Evolutionary conservation across 441 rosid genomes (phyloP).

Genomic region (Pelargonium australe): DNA sequence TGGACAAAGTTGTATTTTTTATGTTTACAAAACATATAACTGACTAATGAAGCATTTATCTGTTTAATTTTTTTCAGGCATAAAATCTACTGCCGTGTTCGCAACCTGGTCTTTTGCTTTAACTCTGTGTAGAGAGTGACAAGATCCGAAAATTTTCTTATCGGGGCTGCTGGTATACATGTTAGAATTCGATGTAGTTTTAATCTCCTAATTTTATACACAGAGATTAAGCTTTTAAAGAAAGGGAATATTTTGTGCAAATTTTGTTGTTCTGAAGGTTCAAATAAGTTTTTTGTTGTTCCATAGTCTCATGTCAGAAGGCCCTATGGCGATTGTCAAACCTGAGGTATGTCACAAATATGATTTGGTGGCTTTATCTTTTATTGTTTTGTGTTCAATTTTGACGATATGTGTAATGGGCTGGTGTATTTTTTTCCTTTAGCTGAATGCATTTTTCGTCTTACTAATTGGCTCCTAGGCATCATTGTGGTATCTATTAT

Average conservation of each 20-base stretch:
- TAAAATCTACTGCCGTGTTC: neutral
- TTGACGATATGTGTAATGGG: neutral
- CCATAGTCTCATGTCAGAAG: conserved; percentile 6
- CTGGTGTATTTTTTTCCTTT: neutral
- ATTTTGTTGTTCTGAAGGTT: neutral
- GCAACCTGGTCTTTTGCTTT: neutral
- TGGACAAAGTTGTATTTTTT: neutral
- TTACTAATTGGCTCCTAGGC: neutral
- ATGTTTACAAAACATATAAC: neutral
- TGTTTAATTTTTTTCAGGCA: neutral
- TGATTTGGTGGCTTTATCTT: neutral
- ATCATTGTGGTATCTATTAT: neutral
- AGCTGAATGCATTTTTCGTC: neutral
- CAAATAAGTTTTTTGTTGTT: neutral
- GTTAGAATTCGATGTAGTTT: neutral
- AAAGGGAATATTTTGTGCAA: no score
- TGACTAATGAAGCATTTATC: neutral
- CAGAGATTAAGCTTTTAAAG: neutral
- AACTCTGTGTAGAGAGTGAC: neutral
- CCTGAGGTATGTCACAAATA: conserved; percentile 4
- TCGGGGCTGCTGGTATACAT: neutral
- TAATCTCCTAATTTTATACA: neutral
- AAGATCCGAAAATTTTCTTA: neutral
- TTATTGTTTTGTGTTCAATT: neutral
- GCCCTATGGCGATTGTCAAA: conserved; percentile 6